Evolutionary conservation across 768 basidiomycete genomes (phyloP).

Genomic region (Mycena albidolilacea): DNA sequence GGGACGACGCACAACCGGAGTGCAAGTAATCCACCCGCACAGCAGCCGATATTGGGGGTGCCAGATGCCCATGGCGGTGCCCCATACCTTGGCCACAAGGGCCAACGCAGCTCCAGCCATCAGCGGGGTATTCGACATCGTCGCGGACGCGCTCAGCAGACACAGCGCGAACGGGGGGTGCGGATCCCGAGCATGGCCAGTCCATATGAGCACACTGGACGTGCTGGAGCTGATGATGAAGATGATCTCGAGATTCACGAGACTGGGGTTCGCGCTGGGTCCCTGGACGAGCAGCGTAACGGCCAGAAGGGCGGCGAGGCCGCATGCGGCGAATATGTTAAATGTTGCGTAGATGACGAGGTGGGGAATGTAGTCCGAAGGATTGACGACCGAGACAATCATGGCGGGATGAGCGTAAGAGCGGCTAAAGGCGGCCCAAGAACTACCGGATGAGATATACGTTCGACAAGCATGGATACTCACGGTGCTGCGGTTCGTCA

Average conservation of each 20-base stretch:
- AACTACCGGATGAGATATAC: too few species aligned
- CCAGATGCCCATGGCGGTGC: conserved; percentile 19
- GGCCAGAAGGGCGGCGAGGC: conserved; percentile 13
- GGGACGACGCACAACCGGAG: conserved; percentile 23
- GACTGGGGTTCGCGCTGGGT: conserved; percentile 1
- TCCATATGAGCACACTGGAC: conserved; percentile 27
- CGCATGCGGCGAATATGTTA: conserved; percentile 23
- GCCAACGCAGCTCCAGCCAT: conserved; percentile 27
- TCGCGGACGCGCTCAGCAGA: conserved; percentile 23
- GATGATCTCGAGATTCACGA: conserved; percentile 30
- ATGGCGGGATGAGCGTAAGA: not conserved
- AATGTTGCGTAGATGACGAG: conserved; percentile 29
- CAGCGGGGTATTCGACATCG: conserved; percentile 26
- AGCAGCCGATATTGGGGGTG: conserved; percentile 2
- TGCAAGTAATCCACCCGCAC: conserved; percentile 23
- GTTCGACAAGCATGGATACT: too few species aligned
- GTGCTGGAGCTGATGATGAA: conserved; percentile 29
- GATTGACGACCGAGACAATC: conserved; percentile 25
- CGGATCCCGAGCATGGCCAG: conserved; percentile 27
- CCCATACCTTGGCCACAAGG: conserved; percentile 24
- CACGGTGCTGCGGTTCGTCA: too few species aligned
- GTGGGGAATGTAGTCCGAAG: conserved; percentile 22
- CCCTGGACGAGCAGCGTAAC: conserved; percentile 21
- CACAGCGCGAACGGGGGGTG: conserved; percentile 32
- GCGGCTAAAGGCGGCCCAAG: not conserved